phyloP scores from a whole-genome alignment of 2,329 filamentous ascomycete species.

The Macrophomina pseudophaseolina region DNA sequence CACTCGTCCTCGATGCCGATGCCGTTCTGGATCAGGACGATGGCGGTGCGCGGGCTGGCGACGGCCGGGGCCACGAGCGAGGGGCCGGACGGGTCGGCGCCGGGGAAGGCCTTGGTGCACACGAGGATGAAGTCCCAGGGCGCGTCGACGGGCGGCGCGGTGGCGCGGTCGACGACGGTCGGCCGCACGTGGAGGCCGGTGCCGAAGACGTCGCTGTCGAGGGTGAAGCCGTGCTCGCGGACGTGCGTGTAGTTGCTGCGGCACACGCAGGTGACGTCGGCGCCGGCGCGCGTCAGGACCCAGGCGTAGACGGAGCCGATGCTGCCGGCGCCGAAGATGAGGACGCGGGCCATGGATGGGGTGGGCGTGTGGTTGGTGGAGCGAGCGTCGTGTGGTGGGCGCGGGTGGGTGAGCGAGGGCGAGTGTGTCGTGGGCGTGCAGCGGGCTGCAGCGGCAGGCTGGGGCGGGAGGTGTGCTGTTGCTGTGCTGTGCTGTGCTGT shows the following conservation, averaged over 20 bases:
- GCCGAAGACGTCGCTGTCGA: constrained; percentile 32
- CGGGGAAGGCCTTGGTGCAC: constrained; percentile 53
- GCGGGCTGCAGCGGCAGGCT: no score
- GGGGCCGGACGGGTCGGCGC: constrained; percentile 34
- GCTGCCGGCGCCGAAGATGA: constrained; percentile 52
- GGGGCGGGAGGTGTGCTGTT: no score
- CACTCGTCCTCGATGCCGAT: constrained; percentile 65
- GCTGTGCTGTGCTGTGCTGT: no score
- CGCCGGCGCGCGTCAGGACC: constrained; percentile 44
- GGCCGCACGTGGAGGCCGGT: constrained; percentile 45
- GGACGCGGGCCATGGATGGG: constrained; percentile 28
- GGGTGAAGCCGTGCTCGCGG: constrained; percentile 47
- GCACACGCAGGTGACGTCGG: constrained; percentile 51
- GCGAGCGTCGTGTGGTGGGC: background rate
- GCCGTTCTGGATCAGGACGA: constrained; percentile 67
- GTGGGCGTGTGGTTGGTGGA: background rate
- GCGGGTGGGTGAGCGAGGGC: background rate
- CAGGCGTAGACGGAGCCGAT: constrained; percentile 51
- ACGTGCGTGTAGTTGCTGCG: constrained; percentile 53
- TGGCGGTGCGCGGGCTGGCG: constrained; percentile 50
- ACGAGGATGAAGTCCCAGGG: constrained; percentile 57
- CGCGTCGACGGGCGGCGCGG: constrained; percentile 15
- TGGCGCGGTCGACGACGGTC: constrained; percentile 43
- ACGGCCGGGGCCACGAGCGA: constrained; percentile 49
- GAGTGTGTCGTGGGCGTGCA: background rate